Percentiles rank a stretch among this genome's conserved stretches.
These are phyloP conservation scores for Chaetomium olivaceum DNA, from an alignment of 2,329 filamentous ascomycete genomes.

Conservation along the genomic window DNA sequence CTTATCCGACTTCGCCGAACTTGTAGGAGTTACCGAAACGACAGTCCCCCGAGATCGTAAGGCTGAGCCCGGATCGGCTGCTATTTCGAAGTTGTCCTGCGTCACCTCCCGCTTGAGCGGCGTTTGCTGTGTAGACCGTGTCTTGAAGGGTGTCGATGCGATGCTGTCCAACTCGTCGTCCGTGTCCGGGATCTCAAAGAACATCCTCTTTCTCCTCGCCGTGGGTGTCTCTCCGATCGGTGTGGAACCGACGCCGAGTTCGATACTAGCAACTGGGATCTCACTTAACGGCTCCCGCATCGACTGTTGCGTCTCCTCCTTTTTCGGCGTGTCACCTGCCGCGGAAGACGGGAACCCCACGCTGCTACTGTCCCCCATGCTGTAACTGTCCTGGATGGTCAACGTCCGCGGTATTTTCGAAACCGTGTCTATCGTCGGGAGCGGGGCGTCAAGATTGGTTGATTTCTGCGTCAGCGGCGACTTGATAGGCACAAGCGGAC, in stretches of 20 bases:
- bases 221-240: conserved; percentile 22
- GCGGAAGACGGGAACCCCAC: conserved; percentile 18
- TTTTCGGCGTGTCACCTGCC: conserved; percentile 21
- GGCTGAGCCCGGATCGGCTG: conserved; percentile 11
- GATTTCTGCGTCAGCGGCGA: conserved; percentile 45
- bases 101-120: not conserved
- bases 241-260: conserved; percentile 2
- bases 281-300: conserved; percentile 29
- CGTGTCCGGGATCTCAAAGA: conserved; percentile 51
- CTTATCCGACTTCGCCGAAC: conserved; percentile 25
- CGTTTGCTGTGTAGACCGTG: conserved; percentile 19
- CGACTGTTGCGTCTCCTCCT: conserved; percentile 17
- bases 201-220: conserved; percentile 19
- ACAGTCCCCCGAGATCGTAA: not conserved
- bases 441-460: conserved; percentile 35
- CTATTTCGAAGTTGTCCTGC: not conserved
- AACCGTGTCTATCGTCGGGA: conserved; percentile 29
- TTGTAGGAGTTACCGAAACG: conserved; percentile 12
- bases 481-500: conserved; percentile 34
- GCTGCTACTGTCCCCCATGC: conserved; percentile 36
- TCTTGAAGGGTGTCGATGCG: conserved; percentile 29
- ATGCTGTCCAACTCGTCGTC: conserved; percentile 45
- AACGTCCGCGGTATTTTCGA: conserved; percentile 37
- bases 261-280: conserved; percentile 24
- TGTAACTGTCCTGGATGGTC: conserved; percentile 51